Evolutionary conservation across 1,284 basidiomycete species (phyloP).

Genomic region (Ceratobasidium sp.): DNA sequence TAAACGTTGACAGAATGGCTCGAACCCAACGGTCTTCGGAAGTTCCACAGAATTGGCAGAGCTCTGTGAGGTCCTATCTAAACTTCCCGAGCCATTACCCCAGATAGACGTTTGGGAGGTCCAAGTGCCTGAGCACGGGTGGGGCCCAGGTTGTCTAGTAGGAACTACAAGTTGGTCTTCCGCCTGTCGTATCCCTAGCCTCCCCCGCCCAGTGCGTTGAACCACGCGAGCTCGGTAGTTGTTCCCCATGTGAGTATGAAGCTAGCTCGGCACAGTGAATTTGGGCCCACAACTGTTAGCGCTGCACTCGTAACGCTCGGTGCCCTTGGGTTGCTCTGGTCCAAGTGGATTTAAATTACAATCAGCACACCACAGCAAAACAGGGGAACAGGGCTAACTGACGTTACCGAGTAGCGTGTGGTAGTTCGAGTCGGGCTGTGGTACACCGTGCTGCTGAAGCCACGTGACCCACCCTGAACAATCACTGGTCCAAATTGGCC

Average conservation of each 20-base stretch:
- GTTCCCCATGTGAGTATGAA: constrained; percentile 31
- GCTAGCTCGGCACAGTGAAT: constrained; percentile 10
- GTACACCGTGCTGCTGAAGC: too few relatives aligned
- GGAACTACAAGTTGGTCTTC: not conserved
- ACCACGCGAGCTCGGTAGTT: constrained; percentile 25
- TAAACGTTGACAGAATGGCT: constrained; percentile 19
- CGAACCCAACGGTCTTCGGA: constrained; percentile 31
- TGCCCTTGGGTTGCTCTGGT: too few relatives aligned
- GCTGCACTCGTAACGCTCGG: constrained; percentile 4
- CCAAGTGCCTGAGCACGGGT: not conserved
- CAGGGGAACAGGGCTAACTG: too few relatives aligned
- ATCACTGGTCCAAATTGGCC: too few relatives aligned
- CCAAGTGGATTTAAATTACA: too few relatives aligned
- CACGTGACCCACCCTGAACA: too few relatives aligned
- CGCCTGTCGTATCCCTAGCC: constrained; percentile 28
- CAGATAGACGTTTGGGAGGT: not conserved
- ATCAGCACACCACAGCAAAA: too few relatives aligned
- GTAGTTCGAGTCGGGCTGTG: too few relatives aligned
- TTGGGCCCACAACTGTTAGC: not conserved
- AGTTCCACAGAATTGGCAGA: constrained; percentile 11
- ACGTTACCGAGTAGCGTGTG: too few relatives aligned
- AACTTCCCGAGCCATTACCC: not conserved
- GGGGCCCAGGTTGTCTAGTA: not conserved
- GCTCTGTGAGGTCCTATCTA: not conserved
- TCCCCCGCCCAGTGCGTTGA: not conserved